Conservation (phyloP, 2,329 filamentous ascomycete species). For the Alternaria solani region DNA sequence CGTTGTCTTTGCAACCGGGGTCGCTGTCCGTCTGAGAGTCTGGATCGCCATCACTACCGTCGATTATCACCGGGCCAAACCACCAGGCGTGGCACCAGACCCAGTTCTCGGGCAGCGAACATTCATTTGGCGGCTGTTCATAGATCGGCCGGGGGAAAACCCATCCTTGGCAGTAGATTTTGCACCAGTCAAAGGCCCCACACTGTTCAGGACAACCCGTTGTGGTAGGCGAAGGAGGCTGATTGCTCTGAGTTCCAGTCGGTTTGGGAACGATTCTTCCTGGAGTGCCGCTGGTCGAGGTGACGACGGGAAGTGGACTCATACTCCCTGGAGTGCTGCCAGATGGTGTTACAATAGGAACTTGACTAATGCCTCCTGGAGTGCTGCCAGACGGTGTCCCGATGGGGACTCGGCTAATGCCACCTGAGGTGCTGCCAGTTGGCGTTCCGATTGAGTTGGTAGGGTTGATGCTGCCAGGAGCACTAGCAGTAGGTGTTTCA, state of each 20-base stretch:
- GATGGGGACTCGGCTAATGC: background rate
- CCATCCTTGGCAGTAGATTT: slow-evolving; percentile 6
- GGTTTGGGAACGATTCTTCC: background rate
- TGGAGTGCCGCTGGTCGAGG: background rate
- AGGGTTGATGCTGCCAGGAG: background rate
- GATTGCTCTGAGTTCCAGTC: background rate
- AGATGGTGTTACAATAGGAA: background rate
- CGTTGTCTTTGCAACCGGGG: slow-evolving; percentile 18
- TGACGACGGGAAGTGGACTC: background rate
- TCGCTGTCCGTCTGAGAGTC: slow-evolving; percentile 14
- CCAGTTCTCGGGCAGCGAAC: slow-evolving; percentile 11
- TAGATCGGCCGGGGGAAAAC: slow-evolving; percentile 4
- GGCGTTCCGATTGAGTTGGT: background rate
- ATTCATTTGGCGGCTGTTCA: slow-evolving; percentile 13
- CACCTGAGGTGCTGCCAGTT: background rate
- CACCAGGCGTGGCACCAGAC: slow-evolving; percentile 19
- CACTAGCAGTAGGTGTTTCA: too few relatives aligned
- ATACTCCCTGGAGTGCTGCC: background rate
- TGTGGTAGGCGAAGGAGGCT: background rate
- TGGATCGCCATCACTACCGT: slow-evolving; percentile 8
- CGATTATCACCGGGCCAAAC: background rate
- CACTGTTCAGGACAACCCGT: slow-evolving; percentile 15
- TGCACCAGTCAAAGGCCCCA: slow-evolving; percentile 3
- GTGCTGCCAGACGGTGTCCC: background rate
- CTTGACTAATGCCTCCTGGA: background rate